Conservation (phyloP, 768 basidiomycete genomes). For the Ramaria sp. region DNA sequence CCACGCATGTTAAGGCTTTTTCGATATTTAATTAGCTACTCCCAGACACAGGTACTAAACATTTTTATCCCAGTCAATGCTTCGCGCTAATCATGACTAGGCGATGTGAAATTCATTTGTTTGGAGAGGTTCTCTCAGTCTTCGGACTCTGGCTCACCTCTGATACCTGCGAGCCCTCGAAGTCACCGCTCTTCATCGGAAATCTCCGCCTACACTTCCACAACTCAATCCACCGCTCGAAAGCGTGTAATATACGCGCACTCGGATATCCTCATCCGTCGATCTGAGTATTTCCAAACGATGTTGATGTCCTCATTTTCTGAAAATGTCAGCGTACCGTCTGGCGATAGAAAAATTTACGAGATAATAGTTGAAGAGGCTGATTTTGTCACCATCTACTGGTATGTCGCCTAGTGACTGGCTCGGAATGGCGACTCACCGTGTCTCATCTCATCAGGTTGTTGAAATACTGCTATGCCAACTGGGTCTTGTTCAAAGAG, state of each 20-base stretch:
- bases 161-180: conserved; percentile 21
- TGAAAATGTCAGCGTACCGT: conserved; percentile 32
- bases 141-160: conserved; percentile 19
- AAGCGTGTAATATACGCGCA: conserved; percentile 73
- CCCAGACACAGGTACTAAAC: background rate
- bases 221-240: conserved; percentile 40
- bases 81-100: conserved; percentile 27
- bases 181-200: conserved; percentile 28
- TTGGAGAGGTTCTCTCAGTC: conserved; percentile 37
- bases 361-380: conserved; percentile 69
- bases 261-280: conserved; percentile 57
- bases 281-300: conserved; percentile 73
- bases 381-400: conserved; percentile 53
- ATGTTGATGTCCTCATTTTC: conserved; percentile 63
- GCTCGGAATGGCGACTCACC: background rate
- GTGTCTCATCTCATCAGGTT: conserved; percentile 33
- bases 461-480: conserved; percentile 64
- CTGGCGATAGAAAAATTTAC: conserved; percentile 45
- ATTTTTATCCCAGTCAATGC: background rate
- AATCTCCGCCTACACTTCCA: conserved; percentile 30
- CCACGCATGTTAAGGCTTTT: background rate
- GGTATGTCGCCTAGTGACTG: no score
- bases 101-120: conserved; percentile 69
- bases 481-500: conserved; percentile 61
- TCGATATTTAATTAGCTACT: background rate